These are phyloP conservation scores for Neoboletus subvelutipes DNA, from an alignment of 768 basidiomycete genomes.

Conservation along the genomic window DNA sequence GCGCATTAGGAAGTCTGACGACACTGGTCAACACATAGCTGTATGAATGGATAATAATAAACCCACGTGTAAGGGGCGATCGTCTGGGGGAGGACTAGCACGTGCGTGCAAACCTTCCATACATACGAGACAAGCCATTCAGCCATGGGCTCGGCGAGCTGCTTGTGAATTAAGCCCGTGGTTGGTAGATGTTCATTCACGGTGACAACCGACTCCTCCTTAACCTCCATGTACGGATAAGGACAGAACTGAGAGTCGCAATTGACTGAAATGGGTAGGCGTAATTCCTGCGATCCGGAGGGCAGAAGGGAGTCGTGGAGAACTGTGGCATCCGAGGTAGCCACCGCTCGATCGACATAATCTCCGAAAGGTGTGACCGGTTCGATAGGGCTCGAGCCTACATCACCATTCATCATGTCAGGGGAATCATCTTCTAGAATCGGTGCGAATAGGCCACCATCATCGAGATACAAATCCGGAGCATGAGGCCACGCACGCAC, in stretches of 20 bases:
- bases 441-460: conserved; percentile 51
- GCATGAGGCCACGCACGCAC: conserved; percentile 19
- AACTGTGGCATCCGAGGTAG: conserved; percentile 36
- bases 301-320: conserved; percentile 24
- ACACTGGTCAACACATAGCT: conserved; percentile 10
- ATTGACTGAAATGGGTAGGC: conserved; percentile 25
- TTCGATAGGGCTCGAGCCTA: conserved; percentile 66
- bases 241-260: conserved; percentile 27
- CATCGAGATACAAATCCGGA: conserved; percentile 23
- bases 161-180: conserved; percentile 63
- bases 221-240: conserved; percentile 14
- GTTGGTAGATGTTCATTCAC: conserved; percentile 33
- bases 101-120: conserved; percentile 82
- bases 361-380: conserved; percentile 77
- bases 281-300: conserved; percentile 17
- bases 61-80: conserved; percentile 60
- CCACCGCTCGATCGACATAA: conserved; percentile 71
- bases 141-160: conserved; percentile 71
- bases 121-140: conserved; percentile 79
- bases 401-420: conserved; percentile 49
- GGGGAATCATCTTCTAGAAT: conserved; percentile 67
- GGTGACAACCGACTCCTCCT: conserved; percentile 36
- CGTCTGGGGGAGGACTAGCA: conserved; percentile 52
- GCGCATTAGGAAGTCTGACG: conserved; percentile 30
- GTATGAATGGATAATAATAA: background rate